Base-by-base conservation (phyloP, 306 rosid genomes). In the Rubus idaeus region DNA sequence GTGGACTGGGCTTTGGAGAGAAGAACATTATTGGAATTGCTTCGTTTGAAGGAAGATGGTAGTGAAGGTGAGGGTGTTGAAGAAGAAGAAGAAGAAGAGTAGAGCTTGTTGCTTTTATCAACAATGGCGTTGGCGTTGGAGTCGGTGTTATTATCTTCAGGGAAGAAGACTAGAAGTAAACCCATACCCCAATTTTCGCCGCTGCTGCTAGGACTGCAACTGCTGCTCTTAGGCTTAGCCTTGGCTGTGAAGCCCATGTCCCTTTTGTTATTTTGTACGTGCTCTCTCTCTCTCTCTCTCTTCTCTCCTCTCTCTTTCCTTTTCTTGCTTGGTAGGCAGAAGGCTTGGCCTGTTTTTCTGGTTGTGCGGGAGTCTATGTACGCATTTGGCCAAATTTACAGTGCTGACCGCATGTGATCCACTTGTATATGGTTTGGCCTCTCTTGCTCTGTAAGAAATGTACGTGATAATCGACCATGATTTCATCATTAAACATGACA, bases 1-100 rank as follows among this genome's bases (percentile, higher is more conserved):
- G 91, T 91, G 77, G 93, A 90, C 70, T 88, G 97, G 14, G 97
- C 86, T 82, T 84, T 92, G 5, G 87, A 80, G 30, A 85, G 62
- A 2, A 91, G 77, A 6, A 80, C 63, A 45, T 55, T 77, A 55
- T 55, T 79, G 67, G 86, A 81, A 67, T 75, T 73, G 56, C 35
- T 83, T 73, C 84, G 75, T 44, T 82, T 78, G 26, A 46, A 26
- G 8, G 90, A 63, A 17, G 84, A 8, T 0, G 68, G 30, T 1
- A 46, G 1, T 5, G 65, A 14, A 18, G 35, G 35, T 30, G 51
- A 62, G 2, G 37, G 65, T 1, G 26, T 62, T 45, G 40, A 56
- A 56, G 42, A 75, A 13, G 79, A 64, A 26, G 78, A 20, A 0
- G 80, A 18, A 5, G 82, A 11, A 0, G 76, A 49, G 72, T 82